phyloP scores from a whole-genome alignment of 1,284 basidiomycete genomes.

The Sanguinoderma infundibulare region DNA sequence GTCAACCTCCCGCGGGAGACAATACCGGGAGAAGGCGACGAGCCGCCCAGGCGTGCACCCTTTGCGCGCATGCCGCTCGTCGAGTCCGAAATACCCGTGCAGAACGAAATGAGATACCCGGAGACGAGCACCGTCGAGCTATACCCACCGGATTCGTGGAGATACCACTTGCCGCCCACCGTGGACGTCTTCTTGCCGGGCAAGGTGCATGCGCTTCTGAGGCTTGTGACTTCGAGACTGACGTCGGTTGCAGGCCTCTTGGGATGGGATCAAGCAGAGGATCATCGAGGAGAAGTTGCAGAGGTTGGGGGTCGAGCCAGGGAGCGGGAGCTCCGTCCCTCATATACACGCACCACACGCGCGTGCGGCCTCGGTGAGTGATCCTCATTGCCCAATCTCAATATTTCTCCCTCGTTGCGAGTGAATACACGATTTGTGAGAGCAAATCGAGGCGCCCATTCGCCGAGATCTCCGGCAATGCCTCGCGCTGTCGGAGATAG shows the following conservation, averaged over 20 bases:
- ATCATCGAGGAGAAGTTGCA: conserved; percentile 81
- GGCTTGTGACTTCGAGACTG: background rate
- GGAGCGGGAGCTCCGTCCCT: conserved; percentile 56
- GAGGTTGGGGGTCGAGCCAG: conserved; percentile 75
- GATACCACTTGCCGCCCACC: conserved; percentile 57
- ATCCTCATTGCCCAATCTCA: no score
- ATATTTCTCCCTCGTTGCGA: no score
- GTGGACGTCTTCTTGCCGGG: conserved; percentile 84
- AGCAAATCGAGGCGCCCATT: no score
- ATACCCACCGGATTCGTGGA: conserved; percentile 67
- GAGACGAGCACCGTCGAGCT: conserved; percentile 55
- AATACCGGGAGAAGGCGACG: conserved; percentile 46
- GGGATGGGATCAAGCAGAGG: conserved; percentile 71
- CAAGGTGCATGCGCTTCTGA: conserved; percentile 52
- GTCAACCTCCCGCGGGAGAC: conserved; percentile 79
- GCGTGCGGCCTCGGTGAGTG: conserved; percentile 76
- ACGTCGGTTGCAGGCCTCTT: conserved; percentile 53
- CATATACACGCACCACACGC: conserved; percentile 74
- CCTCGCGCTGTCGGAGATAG: no score
- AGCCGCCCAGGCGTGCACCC: conserved; percentile 46
- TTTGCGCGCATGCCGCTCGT: conserved; percentile 71
- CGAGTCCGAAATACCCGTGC: conserved; percentile 44
- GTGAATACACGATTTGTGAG: no score
- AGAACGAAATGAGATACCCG: conserved; percentile 42
- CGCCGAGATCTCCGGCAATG: no score